A percentile compares a stretch with the other conserved stretches of the same genome.
phyloP scores from a whole-genome alignment of 805 yeast species.

The Candida ortonii region DNA sequence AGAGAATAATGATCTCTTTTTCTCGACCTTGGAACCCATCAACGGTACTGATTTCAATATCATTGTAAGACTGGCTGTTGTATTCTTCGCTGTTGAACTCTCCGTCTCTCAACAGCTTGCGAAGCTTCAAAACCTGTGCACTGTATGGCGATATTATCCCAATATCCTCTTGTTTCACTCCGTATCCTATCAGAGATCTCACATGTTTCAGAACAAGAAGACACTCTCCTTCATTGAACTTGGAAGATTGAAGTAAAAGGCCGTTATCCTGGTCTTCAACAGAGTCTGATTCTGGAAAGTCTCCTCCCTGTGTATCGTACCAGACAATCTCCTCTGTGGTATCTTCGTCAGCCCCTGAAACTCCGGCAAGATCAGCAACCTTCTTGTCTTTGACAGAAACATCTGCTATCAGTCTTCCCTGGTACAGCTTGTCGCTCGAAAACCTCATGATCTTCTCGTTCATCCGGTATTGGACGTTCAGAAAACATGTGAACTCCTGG shows the following conservation, averaged over 20 bases:
- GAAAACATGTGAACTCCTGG: constrained; percentile 48
- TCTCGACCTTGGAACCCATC: constrained; percentile 98
- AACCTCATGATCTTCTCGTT: constrained; percentile 73
- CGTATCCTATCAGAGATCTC: constrained; percentile 43
- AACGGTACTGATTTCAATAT: constrained; percentile 79
- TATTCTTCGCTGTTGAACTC: constrained; percentile 9
- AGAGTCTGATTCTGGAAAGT: constrained; percentile 60
- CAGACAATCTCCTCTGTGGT: constrained; percentile 61
- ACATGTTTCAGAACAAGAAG: constrained; percentile 59
- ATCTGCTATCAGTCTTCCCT: constrained; percentile 60
- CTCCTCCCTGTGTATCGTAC: constrained; percentile 94
- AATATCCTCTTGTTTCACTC: constrained; percentile 55
- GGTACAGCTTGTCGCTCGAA: constrained; percentile 67
- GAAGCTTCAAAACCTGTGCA: constrained; percentile 74
- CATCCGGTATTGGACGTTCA: constrained; percentile 87
- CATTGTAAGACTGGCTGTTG: constrained; percentile 28
- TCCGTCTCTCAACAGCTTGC: constrained; percentile 39
- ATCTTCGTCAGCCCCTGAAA: constrained; percentile 45
- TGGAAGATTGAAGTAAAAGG: constrained; percentile 45
- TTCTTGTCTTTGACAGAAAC: constrained; percentile 50
- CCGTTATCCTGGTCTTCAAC: constrained; percentile 24
- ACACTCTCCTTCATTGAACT: constrained; percentile 76
- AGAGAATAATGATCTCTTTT: constrained; percentile 77
- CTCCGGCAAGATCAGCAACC: constrained; percentile 51
- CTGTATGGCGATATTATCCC: constrained; percentile 90